A percentile compares a stretch with the other conserved stretches of the same genome.
Conservation (phyloP, 2,329 filamentous ascomycete genomes). For the Lachnellula cervina region DNA sequence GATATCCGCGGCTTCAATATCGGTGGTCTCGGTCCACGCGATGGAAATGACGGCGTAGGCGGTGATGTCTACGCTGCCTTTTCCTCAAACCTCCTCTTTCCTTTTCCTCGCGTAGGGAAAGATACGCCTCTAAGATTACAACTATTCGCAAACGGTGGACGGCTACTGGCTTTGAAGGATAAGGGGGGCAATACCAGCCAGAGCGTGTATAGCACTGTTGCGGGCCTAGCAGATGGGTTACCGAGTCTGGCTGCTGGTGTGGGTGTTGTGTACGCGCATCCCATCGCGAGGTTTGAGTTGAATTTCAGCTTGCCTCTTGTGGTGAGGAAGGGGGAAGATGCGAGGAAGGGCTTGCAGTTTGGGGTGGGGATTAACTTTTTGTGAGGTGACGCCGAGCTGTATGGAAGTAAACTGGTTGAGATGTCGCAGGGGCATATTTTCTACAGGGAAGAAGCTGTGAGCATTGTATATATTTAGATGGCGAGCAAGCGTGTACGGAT, state of each 20-base stretch:
- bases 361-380: conserved; percentile 97
- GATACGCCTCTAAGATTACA: conserved; percentile 85
- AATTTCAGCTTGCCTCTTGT: conserved; percentile 91
- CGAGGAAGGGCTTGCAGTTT: conserved; percentile 85
- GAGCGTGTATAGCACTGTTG: conserved; percentile 53
- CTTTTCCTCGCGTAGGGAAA: conserved; percentile 73
- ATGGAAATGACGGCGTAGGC: conserved; percentile 79
- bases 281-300: conserved; percentile 86
- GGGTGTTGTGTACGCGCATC: conserved; percentile 91
- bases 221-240: conserved; percentile 66
- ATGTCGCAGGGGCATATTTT: not conserved
- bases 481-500: too few species aligned
- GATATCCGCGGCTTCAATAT: conserved; percentile 92
- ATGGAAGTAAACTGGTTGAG: not conserved
- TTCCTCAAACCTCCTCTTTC: conserved; percentile 78
- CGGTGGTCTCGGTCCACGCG: conserved; percentile 81
- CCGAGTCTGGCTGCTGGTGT: conserved; percentile 84
- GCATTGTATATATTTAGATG: too few species aligned
- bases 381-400: conserved; percentile 41
- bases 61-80: conserved; percentile 90
- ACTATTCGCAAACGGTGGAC: conserved; percentile 84
- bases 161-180: conserved; percentile 70
- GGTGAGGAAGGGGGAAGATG: conserved; percentile 75
- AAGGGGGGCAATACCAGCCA: conserved; percentile 22
- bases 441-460: conserved; percentile 2